Base-by-base conservation (phyloP, 2,329 filamentous ascomycete genomes). In the Colletotrichum spinosum region DNA sequence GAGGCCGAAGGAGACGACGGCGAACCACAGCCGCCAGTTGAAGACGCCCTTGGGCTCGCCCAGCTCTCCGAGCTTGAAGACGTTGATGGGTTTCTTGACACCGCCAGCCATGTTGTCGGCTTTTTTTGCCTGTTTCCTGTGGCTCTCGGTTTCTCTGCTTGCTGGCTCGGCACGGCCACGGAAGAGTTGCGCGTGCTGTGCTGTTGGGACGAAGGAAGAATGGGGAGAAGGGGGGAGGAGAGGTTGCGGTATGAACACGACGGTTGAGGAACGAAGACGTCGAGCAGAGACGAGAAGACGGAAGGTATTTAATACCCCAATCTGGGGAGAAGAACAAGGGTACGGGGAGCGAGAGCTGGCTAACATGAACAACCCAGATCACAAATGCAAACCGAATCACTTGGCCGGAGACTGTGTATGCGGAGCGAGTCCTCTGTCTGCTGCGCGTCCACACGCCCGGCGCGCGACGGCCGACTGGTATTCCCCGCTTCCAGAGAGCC, bases 21-120 rank as follows among this genome's bases (percentile, higher is more conserved):
- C 89, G 76, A 92, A 92, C 89, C 90, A 93, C 67, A 94, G 82
- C 49, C 88, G 84, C 90, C 90, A 93, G 79, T 94, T 94, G 75
- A 93, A 87, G 67, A 89, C 85, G 72, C 91, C 87, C 60, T 84
- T 84, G 5, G 92, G 92, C 66, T 92, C 90, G 64, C 86, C 86
- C 53, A 88, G 81, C 67, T 90, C 76, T 72, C 87, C 84, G 67
- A 90, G 77, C 71, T 82, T 85, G 79, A 92, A 93, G 72, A 92
- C 80, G 71, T 87, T 86, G 76, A 86, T 80, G 63, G 84, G 84
- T 71, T 84, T 86, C 76, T 86, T 86, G 64, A 82, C 80, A 66
- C 80, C 81, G 67, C 81, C 63, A 52, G 63, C 63, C 63, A 65
- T 65, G 34, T 57, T 65, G 58, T 45, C 52, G 45, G 37, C 41